These are phyloP conservation scores for Ascomycota sp. DNA, from an alignment of 2,329 filamentous ascomycete species.

Conservation along the genomic window DNA sequence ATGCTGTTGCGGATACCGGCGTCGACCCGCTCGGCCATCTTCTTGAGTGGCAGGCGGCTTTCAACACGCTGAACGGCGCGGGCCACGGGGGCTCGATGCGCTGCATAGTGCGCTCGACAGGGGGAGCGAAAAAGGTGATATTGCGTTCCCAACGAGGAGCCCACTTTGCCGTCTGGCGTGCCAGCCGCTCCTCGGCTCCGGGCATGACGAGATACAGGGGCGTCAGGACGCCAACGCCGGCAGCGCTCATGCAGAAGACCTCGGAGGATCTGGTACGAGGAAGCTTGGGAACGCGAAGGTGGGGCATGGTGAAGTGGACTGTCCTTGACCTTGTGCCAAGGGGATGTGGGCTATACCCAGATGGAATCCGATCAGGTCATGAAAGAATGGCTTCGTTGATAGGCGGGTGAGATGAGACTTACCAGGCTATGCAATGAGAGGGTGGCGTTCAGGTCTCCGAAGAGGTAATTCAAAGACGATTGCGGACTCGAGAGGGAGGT, in stretches of 20 bases:
- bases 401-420: no score
- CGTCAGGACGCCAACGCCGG: slow-evolving; percentile 30
- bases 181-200: slow-evolving; percentile 31
- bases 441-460: no score
- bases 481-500: no score
- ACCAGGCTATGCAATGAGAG: no score
- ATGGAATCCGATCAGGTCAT: no score
- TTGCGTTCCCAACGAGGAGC: slow-evolving; percentile 39
- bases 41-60: slow-evolving; percentile 26
- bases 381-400: no score
- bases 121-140: slow-evolving; percentile 30
- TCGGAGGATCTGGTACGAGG: slow-evolving; percentile 27
- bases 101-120: slow-evolving; percentile 24
- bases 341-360: no score
- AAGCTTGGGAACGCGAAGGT: slow-evolving; percentile 20
- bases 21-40: slow-evolving; percentile 26
- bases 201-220: slow-evolving; percentile 38
- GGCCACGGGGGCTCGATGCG: slow-evolving; percentile 27
- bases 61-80: slow-evolving; percentile 24
- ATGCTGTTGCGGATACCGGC: slow-evolving; percentile 25
- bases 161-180: slow-evolving; percentile 34
- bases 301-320: slow-evolving; percentile 22
- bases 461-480: no score
- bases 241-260: slow-evolving; percentile 30
- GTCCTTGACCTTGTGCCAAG: no score